A percentile compares a stretch with the other conserved stretches of the same genome.
These are phyloP conservation scores for Arthrobotrys entomopaga DNA, from an alignment of 2,329 filamentous ascomycete genomes.

Conservation along the genomic window DNA sequence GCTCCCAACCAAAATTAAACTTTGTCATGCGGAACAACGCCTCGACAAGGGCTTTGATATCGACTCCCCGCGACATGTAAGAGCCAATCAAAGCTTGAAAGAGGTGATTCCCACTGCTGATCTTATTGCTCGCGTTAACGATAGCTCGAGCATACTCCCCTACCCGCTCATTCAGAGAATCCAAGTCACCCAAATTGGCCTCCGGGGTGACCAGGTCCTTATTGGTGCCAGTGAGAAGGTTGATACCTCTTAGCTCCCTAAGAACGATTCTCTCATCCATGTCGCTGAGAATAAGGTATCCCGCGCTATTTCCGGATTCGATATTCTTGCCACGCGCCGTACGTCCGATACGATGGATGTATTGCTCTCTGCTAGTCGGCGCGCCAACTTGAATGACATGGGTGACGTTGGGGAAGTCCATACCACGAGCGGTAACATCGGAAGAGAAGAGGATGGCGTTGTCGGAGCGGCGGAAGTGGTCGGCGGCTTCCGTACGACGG, in stretches of 20 bases:
- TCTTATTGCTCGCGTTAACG: slow-evolving; percentile 21
- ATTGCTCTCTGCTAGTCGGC: slow-evolving; percentile 74
- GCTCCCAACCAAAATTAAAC: slow-evolving; percentile 39
- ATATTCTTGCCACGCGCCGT: slow-evolving; percentile 74
- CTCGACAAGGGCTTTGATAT: not conserved
- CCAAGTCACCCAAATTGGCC: slow-evolving; percentile 63
- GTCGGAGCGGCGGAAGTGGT: slow-evolving; percentile 73
- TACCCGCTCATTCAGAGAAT: slow-evolving; percentile 13
- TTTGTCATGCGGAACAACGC: slow-evolving; percentile 28
- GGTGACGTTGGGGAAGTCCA: slow-evolving; percentile 84
- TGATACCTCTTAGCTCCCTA: slow-evolving; percentile 68
- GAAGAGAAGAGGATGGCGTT: slow-evolving; percentile 75
- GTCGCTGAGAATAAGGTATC: slow-evolving; percentile 69
- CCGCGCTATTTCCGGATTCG: slow-evolving; percentile 66
- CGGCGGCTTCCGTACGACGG: slow-evolving; percentile 75
- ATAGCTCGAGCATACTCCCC: slow-evolving; percentile 33
- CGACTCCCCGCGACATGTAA: slow-evolving; percentile 7
- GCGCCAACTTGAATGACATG: slow-evolving; percentile 79
- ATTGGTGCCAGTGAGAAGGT: slow-evolving; percentile 29
- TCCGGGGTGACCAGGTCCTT: slow-evolving; percentile 66
- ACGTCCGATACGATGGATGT: slow-evolving; percentile 80
- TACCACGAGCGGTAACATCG: slow-evolving; percentile 81
- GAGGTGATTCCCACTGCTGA: not conserved
- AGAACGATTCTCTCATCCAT: slow-evolving; percentile 67
- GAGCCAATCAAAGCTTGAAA: slow-evolving; percentile 17